Conservation (phyloP, 768 basidiomycete species). For the Tylopilus plumbeoviolaceoides region DNA sequence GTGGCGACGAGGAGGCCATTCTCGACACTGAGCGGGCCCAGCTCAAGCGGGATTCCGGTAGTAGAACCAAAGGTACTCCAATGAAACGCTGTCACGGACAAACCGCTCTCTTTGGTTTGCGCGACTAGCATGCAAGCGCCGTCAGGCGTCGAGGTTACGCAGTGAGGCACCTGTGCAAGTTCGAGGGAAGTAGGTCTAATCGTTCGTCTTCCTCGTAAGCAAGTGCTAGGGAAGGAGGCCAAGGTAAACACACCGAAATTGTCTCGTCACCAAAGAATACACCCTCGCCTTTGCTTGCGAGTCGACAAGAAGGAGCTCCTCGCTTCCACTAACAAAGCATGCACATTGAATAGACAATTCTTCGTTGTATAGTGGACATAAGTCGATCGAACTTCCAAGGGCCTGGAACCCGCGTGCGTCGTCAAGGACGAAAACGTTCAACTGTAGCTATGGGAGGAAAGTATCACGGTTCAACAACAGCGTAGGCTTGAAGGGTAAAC, state of each 20-base stretch:
- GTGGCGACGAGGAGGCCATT: slow-evolving; percentile 32
- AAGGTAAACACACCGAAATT: slow-evolving; percentile 16
- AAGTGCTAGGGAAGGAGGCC: not conserved
- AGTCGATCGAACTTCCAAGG: slow-evolving; percentile 37
- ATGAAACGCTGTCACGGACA: slow-evolving; percentile 42
- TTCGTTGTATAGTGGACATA: slow-evolving; percentile 41
- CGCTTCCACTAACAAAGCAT: slow-evolving; percentile 45
- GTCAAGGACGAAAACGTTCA: slow-evolving; percentile 45
- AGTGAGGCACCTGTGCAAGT: slow-evolving; percentile 31
- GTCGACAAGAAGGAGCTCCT: slow-evolving; percentile 53
- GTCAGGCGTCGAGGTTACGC: slow-evolving; percentile 45
- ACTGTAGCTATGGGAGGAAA: not conserved
- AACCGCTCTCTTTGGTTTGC: slow-evolving; percentile 13
- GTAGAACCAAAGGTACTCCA: slow-evolving; percentile 55
- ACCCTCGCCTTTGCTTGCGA: slow-evolving; percentile 40
- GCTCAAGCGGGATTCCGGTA: slow-evolving; percentile 38
- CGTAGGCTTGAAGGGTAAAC: too few relatives aligned
- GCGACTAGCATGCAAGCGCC: slow-evolving; percentile 47
- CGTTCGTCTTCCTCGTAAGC: not conserved
- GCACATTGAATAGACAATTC: slow-evolving; percentile 30
- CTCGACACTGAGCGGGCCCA: slow-evolving; percentile 25
- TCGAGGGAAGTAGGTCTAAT: slow-evolving; percentile 45
- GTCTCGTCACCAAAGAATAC: slow-evolving; percentile 51
- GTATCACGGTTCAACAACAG: too few relatives aligned
- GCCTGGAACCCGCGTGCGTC: slow-evolving; percentile 41